Evolutionary conservation across 495 filamentous ascomycete species (phyloP), one percentile per base, ranked within the genome.

Genomic region (Podospora pseudoanserina): DNA sequence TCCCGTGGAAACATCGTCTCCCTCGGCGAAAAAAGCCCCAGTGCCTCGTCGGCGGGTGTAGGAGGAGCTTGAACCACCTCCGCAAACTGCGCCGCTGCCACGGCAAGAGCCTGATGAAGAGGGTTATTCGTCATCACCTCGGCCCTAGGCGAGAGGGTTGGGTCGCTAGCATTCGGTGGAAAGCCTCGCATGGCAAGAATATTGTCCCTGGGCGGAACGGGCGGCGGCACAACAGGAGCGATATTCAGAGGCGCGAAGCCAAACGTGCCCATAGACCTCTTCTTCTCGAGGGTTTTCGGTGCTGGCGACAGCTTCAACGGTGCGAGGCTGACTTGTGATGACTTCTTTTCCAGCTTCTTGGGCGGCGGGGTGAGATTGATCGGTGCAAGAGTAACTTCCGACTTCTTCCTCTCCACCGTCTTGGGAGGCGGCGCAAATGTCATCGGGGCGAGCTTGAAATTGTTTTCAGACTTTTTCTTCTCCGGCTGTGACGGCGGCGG

Each of bases 101-200:
- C 30, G 57, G 71, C 78, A 20, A 79, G 72, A 2, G 79, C 74
- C 34, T 78, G 77, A 60, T 79, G 80, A 15, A 86, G 65, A 0
- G 85, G 84, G 67, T 87, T 87, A 65, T 77, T 81, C 2, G 83
- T 85, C 83, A 87, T 86, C 18, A 80, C 81, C 65, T 83, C 80
- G 15, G 76, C 76, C 19, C 83, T 79, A 4, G 85, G 85, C 11
- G 85, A 87, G 78, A 86, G 71, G 5, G 78, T 79, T 23, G 74
- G 75, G 15, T 83, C 81, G 18, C 79, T 77, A 49, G 7, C 39
- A 13, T 49, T 16, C 7, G 39, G 39, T 7, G 77, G 76, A 57
- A 75, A 72, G 18, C 64, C 68, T 6, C 74, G 71, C 39, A 77
- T 67, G 44, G 80, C 66, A 6, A 75, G 39, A 16, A 49, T 49